These are phyloP conservation scores for Cordyceps cateniannulata DNA, from an alignment of 2,329 filamentous ascomycete genomes.

Conservation along the genomic window DNA sequence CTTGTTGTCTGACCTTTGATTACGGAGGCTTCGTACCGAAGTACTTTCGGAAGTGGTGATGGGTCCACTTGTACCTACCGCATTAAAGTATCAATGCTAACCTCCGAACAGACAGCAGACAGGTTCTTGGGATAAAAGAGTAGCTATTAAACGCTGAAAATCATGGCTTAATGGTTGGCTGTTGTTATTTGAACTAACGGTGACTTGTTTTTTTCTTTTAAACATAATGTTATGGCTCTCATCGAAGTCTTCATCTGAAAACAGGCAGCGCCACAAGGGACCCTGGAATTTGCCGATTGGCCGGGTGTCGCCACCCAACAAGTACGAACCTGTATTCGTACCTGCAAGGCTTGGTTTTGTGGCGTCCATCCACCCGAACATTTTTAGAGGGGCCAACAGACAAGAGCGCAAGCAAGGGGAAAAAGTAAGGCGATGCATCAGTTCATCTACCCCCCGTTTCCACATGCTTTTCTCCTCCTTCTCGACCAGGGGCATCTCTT, in stretches of 20 bases:
- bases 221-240: no score
- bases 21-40: not conserved
- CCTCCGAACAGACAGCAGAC: no score
- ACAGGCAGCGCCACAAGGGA: not conserved
- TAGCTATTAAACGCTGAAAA: no score
- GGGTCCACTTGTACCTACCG: no score
- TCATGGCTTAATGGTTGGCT: no score
- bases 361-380: not conserved
- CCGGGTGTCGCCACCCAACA: not conserved
- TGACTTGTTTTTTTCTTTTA: no score
- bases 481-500: not conserved
- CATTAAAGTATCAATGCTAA: no score
- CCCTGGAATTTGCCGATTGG: conserved; percentile 6
- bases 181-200: no score
- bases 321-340: conserved; percentile 9
- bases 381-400: not conserved
- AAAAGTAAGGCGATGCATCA: conserved; percentile 5
- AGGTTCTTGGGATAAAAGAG: no score
- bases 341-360: not conserved
- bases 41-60: no score
- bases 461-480: conserved; percentile 9
- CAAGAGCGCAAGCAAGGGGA: not conserved
- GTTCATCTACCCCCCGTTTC: conserved; percentile 11
- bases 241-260: no score
- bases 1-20: not conserved